phyloP scores from a whole-genome alignment of 164 flowering plant genomes.

The Paratinospora sagittata region DNA sequence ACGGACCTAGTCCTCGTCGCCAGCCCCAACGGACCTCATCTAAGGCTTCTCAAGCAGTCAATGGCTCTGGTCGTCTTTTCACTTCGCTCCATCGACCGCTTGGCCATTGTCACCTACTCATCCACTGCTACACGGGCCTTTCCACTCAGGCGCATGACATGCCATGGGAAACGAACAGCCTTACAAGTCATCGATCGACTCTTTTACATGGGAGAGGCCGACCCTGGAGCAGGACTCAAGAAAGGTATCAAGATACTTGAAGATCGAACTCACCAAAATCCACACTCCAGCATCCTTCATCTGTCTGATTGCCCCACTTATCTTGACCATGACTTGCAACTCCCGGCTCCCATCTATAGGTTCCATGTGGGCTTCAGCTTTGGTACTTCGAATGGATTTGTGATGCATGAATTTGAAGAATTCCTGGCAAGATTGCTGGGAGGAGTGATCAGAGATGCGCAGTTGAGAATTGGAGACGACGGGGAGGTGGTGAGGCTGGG shows the following conservation, averaged over 20 bases:
- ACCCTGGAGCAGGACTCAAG: slow-evolving; percentile 66
- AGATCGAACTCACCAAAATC: slow-evolving; percentile 63
- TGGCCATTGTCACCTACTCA: slow-evolving; percentile 73
- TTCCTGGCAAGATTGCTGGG: slow-evolving; percentile 58
- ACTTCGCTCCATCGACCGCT: slow-evolving; percentile 66
- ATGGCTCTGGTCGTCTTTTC: slow-evolving; percentile 82
- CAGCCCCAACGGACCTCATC: slow-evolving; percentile 71
- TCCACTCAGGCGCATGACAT: slow-evolving; percentile 77
- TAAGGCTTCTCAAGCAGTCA: slow-evolving; percentile 78
- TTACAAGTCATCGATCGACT: slow-evolving; percentile 77
- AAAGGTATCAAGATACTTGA: slow-evolving; percentile 63
- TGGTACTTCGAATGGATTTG: slow-evolving; percentile 53
- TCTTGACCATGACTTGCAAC: slow-evolving; percentile 32
- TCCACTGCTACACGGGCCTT: slow-evolving; percentile 71
- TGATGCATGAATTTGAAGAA: slow-evolving; percentile 76
- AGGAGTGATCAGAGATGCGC: slow-evolving; percentile 53
- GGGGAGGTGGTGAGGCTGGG: slow-evolving; percentile 45
- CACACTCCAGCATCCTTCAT: slow-evolving; percentile 56
- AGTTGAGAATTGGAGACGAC: slow-evolving; percentile 58
- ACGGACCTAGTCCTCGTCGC: slow-evolving; percentile 78
- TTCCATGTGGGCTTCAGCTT: slow-evolving; percentile 72
- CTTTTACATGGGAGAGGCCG: slow-evolving; percentile 71
- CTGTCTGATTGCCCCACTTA: slow-evolving; percentile 57
- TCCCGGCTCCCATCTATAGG: slow-evolving; percentile 45
- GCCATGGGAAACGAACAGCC: slow-evolving; percentile 78